Evolutionary conservation across 768 basidiomycete genomes (phyloP), one percentile per base, ranked within the genome.

Genomic region (Auriculariales sp.): DNA sequence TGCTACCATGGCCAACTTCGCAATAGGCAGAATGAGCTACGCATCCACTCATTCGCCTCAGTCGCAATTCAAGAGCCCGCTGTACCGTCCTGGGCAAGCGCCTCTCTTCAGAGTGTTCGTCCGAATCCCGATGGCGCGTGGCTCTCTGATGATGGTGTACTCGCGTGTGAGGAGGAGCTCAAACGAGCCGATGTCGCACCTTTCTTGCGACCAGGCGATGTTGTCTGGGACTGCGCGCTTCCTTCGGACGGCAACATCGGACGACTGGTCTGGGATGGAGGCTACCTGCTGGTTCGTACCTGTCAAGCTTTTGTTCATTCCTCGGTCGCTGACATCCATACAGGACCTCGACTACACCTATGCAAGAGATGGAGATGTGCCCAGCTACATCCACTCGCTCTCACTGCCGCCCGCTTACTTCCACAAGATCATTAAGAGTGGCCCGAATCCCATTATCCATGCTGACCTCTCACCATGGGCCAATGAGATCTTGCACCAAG

Each of bases 371-470:
- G 87, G 86, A 3, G 86, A 90, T 58, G 64, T 89, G 27, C 85
- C 89, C 17, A 78, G 77, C 56, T 88, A 88, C 62, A 68, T 91
- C 53, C 83, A 83, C 42, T 78, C 81, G 10, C 62, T 91, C 34
- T 83, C 84, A 2, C 87, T 89, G 59, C 73, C 89, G 15, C 89
- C 89, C 1, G 89, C 88, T 19, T 90, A 90, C 64, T 92, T 90
- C 70, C 85, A 91, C 61, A 78, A 83, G 32, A 83, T 89, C 36
- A 78, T 92, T 50, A 76, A 85, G 17, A 80, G 78, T 0, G 62
- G 61, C n/a, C 53, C 56, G 10, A 58, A 62, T 31, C 62, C 76
- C 0, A 71, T 90, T 32, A 72, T 73, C 14, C 79, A 86, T 59
- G 63, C 91, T 52, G 84, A 92, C 63, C 63, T 91, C 28, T 66